These are phyloP conservation scores for Sclerotinia spermophila DNA, from an alignment of 2,329 filamentous ascomycete species.

Conservation along the genomic window DNA sequence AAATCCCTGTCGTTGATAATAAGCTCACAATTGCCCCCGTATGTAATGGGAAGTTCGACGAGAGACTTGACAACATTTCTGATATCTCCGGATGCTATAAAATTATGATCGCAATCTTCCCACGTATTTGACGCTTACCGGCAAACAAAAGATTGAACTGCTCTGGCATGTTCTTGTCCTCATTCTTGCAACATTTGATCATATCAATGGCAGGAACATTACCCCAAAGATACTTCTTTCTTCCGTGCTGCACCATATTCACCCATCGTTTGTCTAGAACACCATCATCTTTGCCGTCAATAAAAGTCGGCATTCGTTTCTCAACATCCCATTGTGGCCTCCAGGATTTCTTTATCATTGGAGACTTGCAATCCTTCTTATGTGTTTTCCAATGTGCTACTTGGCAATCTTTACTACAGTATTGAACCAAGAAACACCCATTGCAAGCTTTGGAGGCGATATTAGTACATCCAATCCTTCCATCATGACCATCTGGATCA, in stretches of 20 bases:
- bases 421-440: conserved; percentile 16
- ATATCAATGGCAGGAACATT: conserved; percentile 17
- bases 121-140: background rate
- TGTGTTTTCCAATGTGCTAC: conserved; percentile 1
- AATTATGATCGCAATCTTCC: background rate
- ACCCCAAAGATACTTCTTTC: conserved; percentile 14
- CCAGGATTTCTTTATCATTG: conserved; percentile 10
- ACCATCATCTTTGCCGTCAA: background rate
- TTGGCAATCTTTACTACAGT: conserved; percentile 38
- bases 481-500: background rate
- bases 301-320: conserved; percentile 29
- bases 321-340: conserved; percentile 3
- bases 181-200: background rate
- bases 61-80: conserved; percentile 42
- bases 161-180: background rate
- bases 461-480: background rate
- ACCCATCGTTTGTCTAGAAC: background rate
- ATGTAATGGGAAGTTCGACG: background rate
- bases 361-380: conserved; percentile 15
- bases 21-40: conserved; percentile 39
- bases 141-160: conserved; percentile 10
- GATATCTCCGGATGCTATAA: conserved; percentile 41
- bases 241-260: background rate
- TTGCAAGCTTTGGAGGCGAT: background rate
- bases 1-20: conserved; percentile 24